Conservation (phyloP, 1,284 basidiomycete genomes). For the Pseudozyma hubeiensis region DNA sequence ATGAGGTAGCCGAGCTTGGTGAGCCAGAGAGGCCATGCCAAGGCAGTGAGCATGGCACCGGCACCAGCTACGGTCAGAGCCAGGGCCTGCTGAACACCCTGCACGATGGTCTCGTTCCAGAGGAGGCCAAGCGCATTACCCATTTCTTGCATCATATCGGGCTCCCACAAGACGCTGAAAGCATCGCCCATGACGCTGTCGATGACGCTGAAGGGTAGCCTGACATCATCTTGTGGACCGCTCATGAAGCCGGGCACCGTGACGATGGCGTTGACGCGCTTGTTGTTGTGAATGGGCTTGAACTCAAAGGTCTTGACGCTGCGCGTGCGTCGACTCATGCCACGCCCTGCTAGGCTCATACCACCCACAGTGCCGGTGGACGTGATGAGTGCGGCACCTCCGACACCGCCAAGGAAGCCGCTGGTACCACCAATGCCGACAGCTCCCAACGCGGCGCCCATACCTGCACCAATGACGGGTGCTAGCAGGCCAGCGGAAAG, state of each 20-base stretch:
- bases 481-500: slow-evolving; percentile 66
- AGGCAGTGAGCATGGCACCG: slow-evolving; percentile 59
- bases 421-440: slow-evolving; percentile 67
- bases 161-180: slow-evolving; percentile 67
- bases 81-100: slow-evolving; percentile 67
- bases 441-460: slow-evolving; percentile 65
- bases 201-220: slow-evolving; percentile 67
- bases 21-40: slow-evolving; percentile 68
- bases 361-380: slow-evolving; percentile 66
- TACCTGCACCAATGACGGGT: slow-evolving; percentile 67
- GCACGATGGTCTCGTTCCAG: slow-evolving; percentile 68
- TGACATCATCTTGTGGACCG: slow-evolving; percentile 63
- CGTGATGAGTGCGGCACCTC: slow-evolving; percentile 67
- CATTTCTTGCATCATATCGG: slow-evolving; percentile 69
- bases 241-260: slow-evolving; percentile 65
- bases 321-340: slow-evolving; percentile 64
- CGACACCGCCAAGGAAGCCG: slow-evolving; percentile 65
- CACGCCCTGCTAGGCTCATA: slow-evolving; percentile 63
- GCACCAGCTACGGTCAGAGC: slow-evolving; percentile 64
- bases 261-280: slow-evolving; percentile 67
- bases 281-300: slow-evolving; percentile 68
- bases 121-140: slow-evolving; percentile 67
- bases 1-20: slow-evolving; percentile 67
- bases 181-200: slow-evolving; percentile 68
- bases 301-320: slow-evolving; percentile 68